These are phyloP conservation scores for Penicillium paradoxum DNA, from an alignment of 495 filamentous ascomycete species.

Conservation along the genomic window DNA sequence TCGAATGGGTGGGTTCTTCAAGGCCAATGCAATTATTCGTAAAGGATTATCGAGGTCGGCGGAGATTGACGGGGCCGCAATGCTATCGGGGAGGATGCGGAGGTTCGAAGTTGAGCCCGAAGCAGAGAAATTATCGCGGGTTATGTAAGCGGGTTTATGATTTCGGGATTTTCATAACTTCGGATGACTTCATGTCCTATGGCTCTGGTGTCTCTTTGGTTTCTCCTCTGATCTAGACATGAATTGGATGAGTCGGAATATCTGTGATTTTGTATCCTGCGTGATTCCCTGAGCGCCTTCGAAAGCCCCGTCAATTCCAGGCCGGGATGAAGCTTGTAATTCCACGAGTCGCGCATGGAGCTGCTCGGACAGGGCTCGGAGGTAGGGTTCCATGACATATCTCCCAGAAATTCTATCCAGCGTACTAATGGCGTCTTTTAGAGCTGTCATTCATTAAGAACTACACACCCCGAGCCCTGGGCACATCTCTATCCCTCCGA, in stretches of 20 bases:
- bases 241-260: neutral
- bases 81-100: conserved; percentile 13
- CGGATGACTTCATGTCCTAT: conserved; percentile 7
- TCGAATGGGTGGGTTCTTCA: neutral
- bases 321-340: conserved; percentile 32
- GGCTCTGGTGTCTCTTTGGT: conserved; percentile 12
- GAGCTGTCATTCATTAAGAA: neutral
- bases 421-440: neutral
- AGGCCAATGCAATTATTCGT: neutral
- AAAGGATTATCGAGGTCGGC: neutral
- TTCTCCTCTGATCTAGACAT: conserved; percentile 8
- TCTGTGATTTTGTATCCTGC: conserved; percentile 1
- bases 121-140: conserved; percentile 28
- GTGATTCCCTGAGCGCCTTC: conserved; percentile 11
- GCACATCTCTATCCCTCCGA: neutral
- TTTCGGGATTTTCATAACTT: conserved; percentile 12
- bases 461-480: neutral
- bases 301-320: conserved; percentile 4
- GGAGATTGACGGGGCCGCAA: neutral
- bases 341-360: conserved; percentile 20
- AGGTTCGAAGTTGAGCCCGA: conserved; percentile 20
- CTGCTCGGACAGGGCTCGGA: conserved; percentile 21
- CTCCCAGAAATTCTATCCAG: neutral
- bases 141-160: conserved; percentile 23
- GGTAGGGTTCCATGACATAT: conserved; percentile 9